Conservation (phyloP, 345 rosid species). For the Hibiscus tridactylites region DNA sequence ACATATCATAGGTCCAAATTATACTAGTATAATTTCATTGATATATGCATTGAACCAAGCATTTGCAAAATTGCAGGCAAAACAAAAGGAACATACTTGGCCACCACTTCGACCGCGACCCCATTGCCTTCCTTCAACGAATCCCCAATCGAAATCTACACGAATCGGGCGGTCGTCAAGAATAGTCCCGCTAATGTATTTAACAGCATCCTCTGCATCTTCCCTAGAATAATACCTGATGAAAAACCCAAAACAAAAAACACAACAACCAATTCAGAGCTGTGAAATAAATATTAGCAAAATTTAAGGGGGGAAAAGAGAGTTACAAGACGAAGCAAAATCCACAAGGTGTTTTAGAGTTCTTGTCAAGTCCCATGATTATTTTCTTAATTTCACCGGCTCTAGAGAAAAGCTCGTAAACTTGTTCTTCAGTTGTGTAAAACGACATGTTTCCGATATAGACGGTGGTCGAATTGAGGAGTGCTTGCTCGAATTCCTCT, state of each 20-base stretch:
- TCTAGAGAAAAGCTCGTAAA: conserved; percentile 88
- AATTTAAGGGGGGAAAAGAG: background rate
- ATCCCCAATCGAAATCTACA: conserved; percentile 99
- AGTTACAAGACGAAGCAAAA: conserved; percentile 83
- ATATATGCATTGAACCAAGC: background rate
- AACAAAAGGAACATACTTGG: conserved; percentile 40
- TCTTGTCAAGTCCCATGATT: conserved; percentile 96
- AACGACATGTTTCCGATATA: conserved; percentile 94
- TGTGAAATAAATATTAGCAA: background rate
- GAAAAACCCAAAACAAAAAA: background rate
- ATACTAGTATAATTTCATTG: background rate
- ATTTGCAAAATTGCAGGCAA: background rate
- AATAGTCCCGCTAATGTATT: conserved; percentile 88
- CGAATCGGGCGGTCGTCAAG: conserved; percentile 97
- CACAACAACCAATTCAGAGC: background rate
- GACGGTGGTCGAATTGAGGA: conserved; percentile 57
- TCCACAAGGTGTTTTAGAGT: conserved; percentile 92
- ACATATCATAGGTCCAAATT: background rate
- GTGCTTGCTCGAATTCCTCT: conserved; percentile 81
- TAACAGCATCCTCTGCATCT: conserved; percentile 93
- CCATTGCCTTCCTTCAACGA: conserved; percentile 98
- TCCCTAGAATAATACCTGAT: conserved; percentile 88
- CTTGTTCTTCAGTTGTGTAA: conserved; percentile 95
- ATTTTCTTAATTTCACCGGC: conserved; percentile 96
- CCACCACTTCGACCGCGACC: conserved; percentile 99